phyloP scores from a whole-genome alignment of 1,139 yeast genomes.

The Pichia sp. region DNA sequence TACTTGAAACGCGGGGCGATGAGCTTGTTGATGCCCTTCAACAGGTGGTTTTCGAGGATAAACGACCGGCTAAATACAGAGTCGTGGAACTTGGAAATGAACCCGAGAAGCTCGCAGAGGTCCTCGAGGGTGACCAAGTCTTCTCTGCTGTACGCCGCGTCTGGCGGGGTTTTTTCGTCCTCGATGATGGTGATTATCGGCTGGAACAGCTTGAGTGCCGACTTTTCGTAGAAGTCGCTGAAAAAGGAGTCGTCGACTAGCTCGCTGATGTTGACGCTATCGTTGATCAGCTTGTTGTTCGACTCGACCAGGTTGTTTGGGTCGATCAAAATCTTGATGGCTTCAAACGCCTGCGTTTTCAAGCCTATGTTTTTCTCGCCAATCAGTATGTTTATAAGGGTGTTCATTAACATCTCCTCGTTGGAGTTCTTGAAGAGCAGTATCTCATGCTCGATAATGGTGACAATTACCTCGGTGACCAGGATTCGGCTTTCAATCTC shows the following conservation, averaged over 20 bases:
- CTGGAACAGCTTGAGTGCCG: conserved; percentile 56
- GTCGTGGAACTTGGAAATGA: conserved; percentile 64
- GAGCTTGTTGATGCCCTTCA: conserved; percentile 51
- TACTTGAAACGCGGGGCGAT: conserved; percentile 36
- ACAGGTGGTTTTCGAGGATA: conserved; percentile 51
- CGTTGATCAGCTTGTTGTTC: conserved; percentile 15
- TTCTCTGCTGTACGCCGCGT: not conserved
- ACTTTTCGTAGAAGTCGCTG: conserved; percentile 54
- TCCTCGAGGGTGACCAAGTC: conserved; percentile 31
- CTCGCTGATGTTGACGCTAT: conserved; percentile 18
- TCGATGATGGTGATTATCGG: conserved; percentile 38
- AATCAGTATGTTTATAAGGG: conserved; percentile 58
- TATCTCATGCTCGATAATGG: conserved; percentile 83
- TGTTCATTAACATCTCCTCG: conserved; percentile 59
- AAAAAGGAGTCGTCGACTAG: conserved; percentile 45
- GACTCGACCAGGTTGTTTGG: conserved; percentile 32
- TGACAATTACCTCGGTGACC: conserved; percentile 78
- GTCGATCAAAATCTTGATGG: conserved; percentile 67
- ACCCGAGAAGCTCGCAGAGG: conserved; percentile 63
- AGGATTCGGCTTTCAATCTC: conserved; percentile 54
- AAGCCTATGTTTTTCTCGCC: conserved; percentile 67
- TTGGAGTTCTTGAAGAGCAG: conserved; percentile 45
- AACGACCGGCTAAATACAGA: conserved; percentile 53
- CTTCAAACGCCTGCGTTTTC: conserved; percentile 80
- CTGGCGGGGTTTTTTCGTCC: not conserved